phyloP scores from a whole-genome alignment of 257 asterid genomes.

The Forsythia suspensa region DNA sequence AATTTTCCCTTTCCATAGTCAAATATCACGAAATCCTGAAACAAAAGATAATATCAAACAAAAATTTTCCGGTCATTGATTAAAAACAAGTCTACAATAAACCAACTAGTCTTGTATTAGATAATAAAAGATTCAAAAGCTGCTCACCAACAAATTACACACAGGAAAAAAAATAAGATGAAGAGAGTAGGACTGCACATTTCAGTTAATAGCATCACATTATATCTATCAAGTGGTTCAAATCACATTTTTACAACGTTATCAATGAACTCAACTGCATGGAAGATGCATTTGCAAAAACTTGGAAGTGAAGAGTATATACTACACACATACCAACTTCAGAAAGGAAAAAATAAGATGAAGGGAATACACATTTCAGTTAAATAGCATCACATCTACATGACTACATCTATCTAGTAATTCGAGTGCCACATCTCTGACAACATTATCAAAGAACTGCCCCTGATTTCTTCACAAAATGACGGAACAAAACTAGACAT shows the following conservation, averaged over 20 bases:
- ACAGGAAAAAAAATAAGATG: too few species aligned
- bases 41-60: not conserved
- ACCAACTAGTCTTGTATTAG: not conserved
- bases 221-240: too few species aligned
- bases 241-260: too few species aligned
- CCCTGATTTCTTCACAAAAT: not conserved
- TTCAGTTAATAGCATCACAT: too few species aligned
- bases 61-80: not conserved
- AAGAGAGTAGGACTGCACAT: too few species aligned
- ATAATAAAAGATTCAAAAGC: not conserved
- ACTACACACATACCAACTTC: not conserved
- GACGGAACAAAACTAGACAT: not conserved
- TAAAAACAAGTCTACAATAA: not conserved
- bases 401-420: constrained; percentile 3
- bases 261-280: too few species aligned
- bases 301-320: too few species aligned
- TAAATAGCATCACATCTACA: too few species aligned
- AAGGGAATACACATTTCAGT: too few species aligned
- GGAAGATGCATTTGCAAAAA: too few species aligned
- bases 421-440: not conserved
- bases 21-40: constrained; percentile 20
- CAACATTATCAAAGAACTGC: not conserved
- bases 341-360: too few species aligned
- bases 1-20: constrained; percentile 77
- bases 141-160: too few species aligned